These are phyloP conservation scores for Aspergillus sojae DNA, from an alignment of 2,329 filamentous ascomycete species.

Conservation along the genomic window DNA sequence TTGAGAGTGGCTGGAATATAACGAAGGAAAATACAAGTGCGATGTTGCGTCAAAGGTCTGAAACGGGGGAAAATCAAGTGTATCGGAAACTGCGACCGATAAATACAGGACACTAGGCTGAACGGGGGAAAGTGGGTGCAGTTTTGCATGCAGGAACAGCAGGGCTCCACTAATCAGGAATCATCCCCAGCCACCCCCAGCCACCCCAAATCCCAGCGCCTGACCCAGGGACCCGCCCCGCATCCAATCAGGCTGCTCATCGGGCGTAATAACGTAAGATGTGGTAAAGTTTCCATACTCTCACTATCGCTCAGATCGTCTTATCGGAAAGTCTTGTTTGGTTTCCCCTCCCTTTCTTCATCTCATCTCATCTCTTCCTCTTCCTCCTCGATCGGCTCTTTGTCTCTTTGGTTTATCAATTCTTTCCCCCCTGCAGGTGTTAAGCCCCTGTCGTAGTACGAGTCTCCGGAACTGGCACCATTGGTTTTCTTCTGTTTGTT, in stretches of 20 bases:
- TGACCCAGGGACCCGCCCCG: background rate
- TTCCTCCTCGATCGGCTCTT: background rate
- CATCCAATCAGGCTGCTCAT: background rate
- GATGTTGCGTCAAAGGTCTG: background rate
- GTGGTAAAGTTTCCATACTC: background rate
- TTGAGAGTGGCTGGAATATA: background rate
- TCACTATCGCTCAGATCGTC: background rate
- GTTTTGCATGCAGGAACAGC: background rate
- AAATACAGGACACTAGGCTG: background rate
- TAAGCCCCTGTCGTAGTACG: background rate
- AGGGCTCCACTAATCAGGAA: background rate
- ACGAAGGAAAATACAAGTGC: background rate
- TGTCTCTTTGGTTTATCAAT: background rate
- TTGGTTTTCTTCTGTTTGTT: background rate
- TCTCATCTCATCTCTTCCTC: background rate
- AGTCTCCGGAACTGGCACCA: background rate
- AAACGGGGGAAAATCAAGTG: background rate
- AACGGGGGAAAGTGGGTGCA: background rate
- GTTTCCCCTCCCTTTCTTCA: background rate
- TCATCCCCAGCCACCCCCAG: slow-evolving; percentile 2
- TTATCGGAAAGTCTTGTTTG: background rate
- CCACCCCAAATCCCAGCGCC: background rate
- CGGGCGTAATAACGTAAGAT: background rate
- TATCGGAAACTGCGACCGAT: background rate
- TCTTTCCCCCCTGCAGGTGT: background rate